Conservation (phyloP, 768 basidiomycete genomes). For the Ramaria rubella region DNA sequence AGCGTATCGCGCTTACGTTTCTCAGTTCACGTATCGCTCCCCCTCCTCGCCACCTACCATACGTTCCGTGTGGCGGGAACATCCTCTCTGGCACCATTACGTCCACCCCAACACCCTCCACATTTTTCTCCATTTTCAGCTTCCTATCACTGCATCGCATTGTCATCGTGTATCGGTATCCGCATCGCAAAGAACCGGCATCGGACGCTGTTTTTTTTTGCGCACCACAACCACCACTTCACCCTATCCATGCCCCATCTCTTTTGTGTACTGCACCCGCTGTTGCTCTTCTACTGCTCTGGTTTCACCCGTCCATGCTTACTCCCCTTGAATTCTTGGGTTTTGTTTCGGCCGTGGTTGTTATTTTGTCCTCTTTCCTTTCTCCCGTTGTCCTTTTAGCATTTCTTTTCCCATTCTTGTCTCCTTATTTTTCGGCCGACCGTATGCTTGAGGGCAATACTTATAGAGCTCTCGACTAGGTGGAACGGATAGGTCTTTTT, state of each 20-base stretch:
- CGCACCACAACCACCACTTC: background rate
- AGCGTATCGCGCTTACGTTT: background rate
- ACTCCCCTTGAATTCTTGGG: background rate
- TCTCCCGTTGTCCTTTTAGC: background rate
- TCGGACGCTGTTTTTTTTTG: constrained; percentile 9
- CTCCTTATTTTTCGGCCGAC: background rate
- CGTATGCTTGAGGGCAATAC: background rate
- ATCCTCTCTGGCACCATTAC: background rate
- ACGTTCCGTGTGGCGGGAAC: background rate
- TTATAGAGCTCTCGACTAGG: background rate
- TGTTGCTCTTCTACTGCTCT: background rate
- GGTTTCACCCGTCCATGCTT: constrained; percentile 1
- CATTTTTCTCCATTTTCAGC: background rate
- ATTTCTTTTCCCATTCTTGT: background rate
- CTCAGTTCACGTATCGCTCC: background rate
- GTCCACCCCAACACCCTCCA: background rate
- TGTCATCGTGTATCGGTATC: constrained; percentile 5
- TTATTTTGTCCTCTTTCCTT: background rate
- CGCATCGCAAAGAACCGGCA: constrained; percentile 4
- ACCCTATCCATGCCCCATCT: background rate
- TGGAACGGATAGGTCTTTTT: background rate
- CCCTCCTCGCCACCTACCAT: background rate
- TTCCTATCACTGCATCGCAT: background rate
- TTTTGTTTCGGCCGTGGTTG: background rate
- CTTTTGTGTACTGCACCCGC: background rate